These are phyloP conservation scores for Podospora sp. DNA, from an alignment of 495 filamentous ascomycete genomes.

Conservation along the genomic window DNA sequence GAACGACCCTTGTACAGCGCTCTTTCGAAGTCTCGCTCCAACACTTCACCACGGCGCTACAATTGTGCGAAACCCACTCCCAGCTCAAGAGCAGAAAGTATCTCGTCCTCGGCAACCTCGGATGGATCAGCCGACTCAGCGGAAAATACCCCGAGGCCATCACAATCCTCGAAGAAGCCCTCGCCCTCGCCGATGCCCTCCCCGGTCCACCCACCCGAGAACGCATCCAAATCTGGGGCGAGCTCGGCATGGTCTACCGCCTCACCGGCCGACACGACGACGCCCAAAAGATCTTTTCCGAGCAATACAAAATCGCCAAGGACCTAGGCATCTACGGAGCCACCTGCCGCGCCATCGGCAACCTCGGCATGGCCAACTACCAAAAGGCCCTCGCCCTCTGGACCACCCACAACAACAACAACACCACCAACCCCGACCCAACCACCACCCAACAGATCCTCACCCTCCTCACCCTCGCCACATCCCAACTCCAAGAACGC, in stretches of 20 bases:
- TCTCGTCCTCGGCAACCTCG: conserved; percentile 22
- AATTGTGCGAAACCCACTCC: conserved; percentile 13
- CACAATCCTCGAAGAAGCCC: conserved; percentile 14
- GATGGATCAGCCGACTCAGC: conserved; percentile 26
- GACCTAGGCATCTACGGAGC: conserved; percentile 19
- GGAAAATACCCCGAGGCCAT: conserved; percentile 31
- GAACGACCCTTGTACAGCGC: background rate
- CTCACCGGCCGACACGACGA: conserved; percentile 31
- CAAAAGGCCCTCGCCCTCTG: conserved; percentile 25
- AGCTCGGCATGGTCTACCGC: conserved; percentile 37
- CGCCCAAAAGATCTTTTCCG: conserved; percentile 25
- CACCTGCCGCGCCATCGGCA: conserved; percentile 40
- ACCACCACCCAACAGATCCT: background rate
- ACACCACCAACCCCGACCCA: background rate
- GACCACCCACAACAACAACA: background rate
- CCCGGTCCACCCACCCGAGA: conserved; percentile 6
- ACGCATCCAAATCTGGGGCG: conserved; percentile 28
- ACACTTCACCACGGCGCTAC: conserved; percentile 18
- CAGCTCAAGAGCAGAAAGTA: conserved; percentile 8
- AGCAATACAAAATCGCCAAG: conserved; percentile 32
- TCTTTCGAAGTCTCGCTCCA: conserved; percentile 2
- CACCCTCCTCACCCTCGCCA: conserved; percentile 10
- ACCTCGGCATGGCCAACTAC: conserved; percentile 40
- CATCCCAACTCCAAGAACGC: conserved; percentile 18
- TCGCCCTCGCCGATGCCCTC: conserved; percentile 6